Evolutionary conservation across 2,329 filamentous ascomycete genomes (phyloP), one percentile per base, ranked within the genome.

Genomic region (Hortaea werneckii): DNA sequence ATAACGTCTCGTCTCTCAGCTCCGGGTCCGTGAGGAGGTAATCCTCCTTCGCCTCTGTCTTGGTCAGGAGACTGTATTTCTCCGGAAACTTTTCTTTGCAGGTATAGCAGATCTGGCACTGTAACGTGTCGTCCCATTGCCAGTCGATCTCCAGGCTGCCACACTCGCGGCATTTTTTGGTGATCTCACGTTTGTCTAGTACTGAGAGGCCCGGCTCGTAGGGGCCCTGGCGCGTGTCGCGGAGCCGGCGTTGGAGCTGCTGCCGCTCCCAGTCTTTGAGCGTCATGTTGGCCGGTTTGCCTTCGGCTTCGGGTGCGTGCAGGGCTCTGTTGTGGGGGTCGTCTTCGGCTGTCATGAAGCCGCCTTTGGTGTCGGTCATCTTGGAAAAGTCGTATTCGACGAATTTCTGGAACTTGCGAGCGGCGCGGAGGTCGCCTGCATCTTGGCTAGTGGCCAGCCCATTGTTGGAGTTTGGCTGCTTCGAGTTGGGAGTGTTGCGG

Each of bases 381-480:
- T 90, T 85, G 62, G 85, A 90, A 68, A 98, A 92, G 65, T 98
- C 92, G 69, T 95, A 96, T 62, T 98, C 92, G 60, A 98, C 89
- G 63, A 85, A 96, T 64, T 92, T 90, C 50, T 85, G 80, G 56
- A 96, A 95, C 60, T 94, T 95, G 59, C 82, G 79, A 35, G 87
- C 86, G 0, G 90, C 83, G 45, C 80, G 81, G 42, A 94, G 81
- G 49, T 63, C 70, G 32, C 20, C 20, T 11, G 72, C 70, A 52
- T 75, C 68, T 56, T 63, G 56, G 60, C 63, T 54, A 66, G 56
- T 53, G 6, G 55, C 54, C 40, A 60, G 44, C 48, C 54, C 58
- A 52, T 61, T 54, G 44, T 59, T 56, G 54, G 55, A 57, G 50
- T 51, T 54, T 34, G 58, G 73, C 65, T 34, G 20, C 6, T 29